phyloP scores from a whole-genome alignment of 768 basidiomycete species.

The Suillus alpinus region DNA sequence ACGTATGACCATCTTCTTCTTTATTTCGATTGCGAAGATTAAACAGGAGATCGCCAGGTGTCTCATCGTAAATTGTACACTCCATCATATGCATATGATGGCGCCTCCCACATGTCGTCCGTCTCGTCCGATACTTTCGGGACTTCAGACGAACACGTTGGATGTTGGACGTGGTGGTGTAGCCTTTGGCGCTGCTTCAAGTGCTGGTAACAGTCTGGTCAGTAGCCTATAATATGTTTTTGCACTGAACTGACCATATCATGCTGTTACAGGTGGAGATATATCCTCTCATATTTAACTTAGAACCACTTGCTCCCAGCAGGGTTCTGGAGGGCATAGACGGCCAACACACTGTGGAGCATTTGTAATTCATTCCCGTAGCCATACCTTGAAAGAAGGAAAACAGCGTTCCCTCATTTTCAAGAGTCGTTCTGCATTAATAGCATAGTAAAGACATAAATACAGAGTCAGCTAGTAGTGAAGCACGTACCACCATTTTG shows the following conservation, averaged over 20 bases:
- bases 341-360: background rate
- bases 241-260: background rate
- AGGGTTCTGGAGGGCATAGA: background rate
- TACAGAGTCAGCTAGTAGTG: background rate
- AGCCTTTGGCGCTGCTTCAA: slow-evolving; percentile 22
- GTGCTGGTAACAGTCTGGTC: slow-evolving; percentile 19
- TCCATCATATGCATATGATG: slow-evolving; percentile 18
- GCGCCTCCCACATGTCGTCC: slow-evolving; percentile 25
- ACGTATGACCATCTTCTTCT: slow-evolving; percentile 9
- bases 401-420: background rate
- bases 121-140: slow-evolving; percentile 20
- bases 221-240: background rate
- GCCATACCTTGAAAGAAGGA: background rate
- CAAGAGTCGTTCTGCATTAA: background rate
- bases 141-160: slow-evolving; percentile 12
- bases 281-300: background rate
- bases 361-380: background rate
- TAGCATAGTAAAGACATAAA: background rate
- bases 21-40: background rate
- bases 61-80: slow-evolving; percentile 7
- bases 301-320: background rate
- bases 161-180: slow-evolving; percentile 19
- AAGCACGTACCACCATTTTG: background rate
- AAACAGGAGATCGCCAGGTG: slow-evolving; percentile 3
- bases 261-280: background rate